These are phyloP conservation scores for Neurospora sublineolata DNA, from an alignment of 495 filamentous ascomycete genomes.

Conservation along the genomic window DNA sequence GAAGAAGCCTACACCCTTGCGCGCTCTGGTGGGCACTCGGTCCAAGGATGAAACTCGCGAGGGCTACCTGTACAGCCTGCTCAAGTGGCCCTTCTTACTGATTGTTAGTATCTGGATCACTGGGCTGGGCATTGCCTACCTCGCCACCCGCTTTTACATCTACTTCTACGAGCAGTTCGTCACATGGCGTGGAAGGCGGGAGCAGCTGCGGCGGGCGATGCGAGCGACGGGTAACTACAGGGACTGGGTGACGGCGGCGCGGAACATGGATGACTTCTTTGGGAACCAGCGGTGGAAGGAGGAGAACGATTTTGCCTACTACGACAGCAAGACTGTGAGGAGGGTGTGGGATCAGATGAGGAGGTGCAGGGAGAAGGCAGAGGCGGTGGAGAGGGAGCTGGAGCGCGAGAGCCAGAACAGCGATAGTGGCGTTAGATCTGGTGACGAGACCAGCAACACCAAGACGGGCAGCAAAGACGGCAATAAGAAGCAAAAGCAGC, in stretches of 20 bases:
- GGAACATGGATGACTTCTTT: constrained; percentile 67
- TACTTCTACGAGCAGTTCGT: constrained; percentile 71
- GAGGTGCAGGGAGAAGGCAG: constrained; percentile 43
- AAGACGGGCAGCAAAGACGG: constrained; percentile 4
- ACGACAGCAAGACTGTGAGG: constrained; percentile 71
- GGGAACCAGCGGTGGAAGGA: constrained; percentile 82
- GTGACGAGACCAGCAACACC: constrained; percentile 19
- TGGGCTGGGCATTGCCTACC: constrained; percentile 56
- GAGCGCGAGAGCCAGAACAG: constrained; percentile 13
- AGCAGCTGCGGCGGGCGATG: constrained; percentile 57
- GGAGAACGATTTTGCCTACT: constrained; percentile 85
- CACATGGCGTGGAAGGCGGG: constrained; percentile 61
- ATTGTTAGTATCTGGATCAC: constrained; percentile 70
- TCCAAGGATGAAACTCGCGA: constrained; percentile 88
- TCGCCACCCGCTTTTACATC: constrained; percentile 78
- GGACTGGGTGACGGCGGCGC: constrained; percentile 71
- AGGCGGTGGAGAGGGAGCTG: constrained; percentile 36
- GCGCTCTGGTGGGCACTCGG: constrained; percentile 28
- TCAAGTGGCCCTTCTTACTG: constrained; percentile 85
- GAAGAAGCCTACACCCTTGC: constrained; percentile 20
- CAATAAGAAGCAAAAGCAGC: constrained; percentile 27
- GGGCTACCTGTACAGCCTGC: constrained; percentile 73
- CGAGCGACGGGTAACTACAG: constrained; percentile 58
- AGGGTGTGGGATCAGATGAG: constrained; percentile 65
- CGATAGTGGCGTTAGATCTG: not conserved